Conservation (phyloP, 2,329 filamentous ascomycete species). For the Colletotrichum euphorbiae region DNA sequence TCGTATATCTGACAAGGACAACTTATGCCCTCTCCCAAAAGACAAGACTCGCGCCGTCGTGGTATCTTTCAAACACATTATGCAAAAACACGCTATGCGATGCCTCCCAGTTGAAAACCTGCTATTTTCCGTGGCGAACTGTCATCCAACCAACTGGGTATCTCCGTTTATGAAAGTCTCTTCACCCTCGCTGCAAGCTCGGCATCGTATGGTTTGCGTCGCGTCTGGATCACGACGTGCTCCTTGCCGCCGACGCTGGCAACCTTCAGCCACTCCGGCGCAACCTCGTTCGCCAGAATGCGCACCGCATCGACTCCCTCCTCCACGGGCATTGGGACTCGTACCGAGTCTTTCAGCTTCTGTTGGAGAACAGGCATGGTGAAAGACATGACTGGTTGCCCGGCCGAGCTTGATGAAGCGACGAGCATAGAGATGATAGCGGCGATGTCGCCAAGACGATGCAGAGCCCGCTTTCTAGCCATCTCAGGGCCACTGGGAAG, state of each 20-base stretch:
- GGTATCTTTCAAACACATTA: slow-evolving; percentile 37
- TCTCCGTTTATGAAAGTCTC: slow-evolving; percentile 30
- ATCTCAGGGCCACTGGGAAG: slow-evolving; percentile 63
- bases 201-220: slow-evolving; percentile 50
- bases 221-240: slow-evolving; percentile 67
- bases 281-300: slow-evolving; percentile 65
- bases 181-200: slow-evolving; percentile 35
- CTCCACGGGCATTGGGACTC: slow-evolving; percentile 64
- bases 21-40: no score
- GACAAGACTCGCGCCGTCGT: background rate
- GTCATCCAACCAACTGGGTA: background rate
- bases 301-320: slow-evolving; percentile 63
- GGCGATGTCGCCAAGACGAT: slow-evolving; percentile 75
- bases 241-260: slow-evolving; percentile 65
- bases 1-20: background rate
- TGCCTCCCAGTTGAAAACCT: slow-evolving; percentile 1
- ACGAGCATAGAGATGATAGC: slow-evolving; percentile 74
- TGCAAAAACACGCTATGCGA: slow-evolving; percentile 32
- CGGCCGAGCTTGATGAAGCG: slow-evolving; percentile 62
- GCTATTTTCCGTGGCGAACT: no score
- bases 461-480: slow-evolving; percentile 72
- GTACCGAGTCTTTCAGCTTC: slow-evolving; percentile 76
- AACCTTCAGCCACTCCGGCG: slow-evolving; percentile 67
- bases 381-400: slow-evolving; percentile 71
- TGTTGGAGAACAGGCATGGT: slow-evolving; percentile 71